These are phyloP conservation scores for Starmerella powellii DNA, from an alignment of 805 yeast species.

Conservation along the genomic window DNA sequence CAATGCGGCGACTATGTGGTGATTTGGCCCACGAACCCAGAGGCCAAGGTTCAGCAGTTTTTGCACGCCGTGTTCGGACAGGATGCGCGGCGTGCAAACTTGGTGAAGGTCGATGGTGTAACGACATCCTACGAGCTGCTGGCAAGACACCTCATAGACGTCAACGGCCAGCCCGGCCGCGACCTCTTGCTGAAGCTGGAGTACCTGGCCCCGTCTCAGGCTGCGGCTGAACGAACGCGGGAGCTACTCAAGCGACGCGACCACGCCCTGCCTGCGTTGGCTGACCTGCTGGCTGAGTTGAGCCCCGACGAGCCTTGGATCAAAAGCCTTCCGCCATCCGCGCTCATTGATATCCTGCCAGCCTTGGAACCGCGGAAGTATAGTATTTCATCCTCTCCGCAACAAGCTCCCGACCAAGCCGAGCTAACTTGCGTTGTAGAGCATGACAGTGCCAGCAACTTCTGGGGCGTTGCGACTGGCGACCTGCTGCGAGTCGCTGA, in stretches of 20 bases:
- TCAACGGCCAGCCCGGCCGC: constrained; percentile 70
- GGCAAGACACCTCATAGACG: constrained; percentile 62
- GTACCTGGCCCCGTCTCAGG: constrained; percentile 56
- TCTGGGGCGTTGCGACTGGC: constrained; percentile 21
- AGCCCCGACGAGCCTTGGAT: constrained; percentile 53
- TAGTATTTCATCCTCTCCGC: constrained; percentile 70
- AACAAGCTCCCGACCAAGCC: constrained; percentile 51
- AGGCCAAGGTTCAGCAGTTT: constrained; percentile 46
- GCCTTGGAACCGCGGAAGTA: constrained; percentile 71
- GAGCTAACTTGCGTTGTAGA: constrained; percentile 76
- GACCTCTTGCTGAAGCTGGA: constrained; percentile 51
- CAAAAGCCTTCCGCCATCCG: constrained; percentile 52
- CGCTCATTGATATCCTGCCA: constrained; percentile 52
- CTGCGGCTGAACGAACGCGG: constrained; percentile 32
- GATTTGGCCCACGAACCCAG: constrained; percentile 71
- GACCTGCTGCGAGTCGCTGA: constrained; percentile 2
- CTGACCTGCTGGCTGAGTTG: constrained; percentile 49
- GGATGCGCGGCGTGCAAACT: constrained; percentile 29
- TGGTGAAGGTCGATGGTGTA: constrained; percentile 45
- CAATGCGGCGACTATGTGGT: constrained; percentile 81
- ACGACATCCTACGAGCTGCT: constrained; percentile 60
- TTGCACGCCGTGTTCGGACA: constrained; percentile 40
- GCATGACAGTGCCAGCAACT: constrained; percentile 12
- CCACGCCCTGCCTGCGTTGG: constrained; percentile 44
- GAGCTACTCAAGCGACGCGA: constrained; percentile 43